Evolutionary conservation across 208 protist species (phyloP).

Genomic region (Trichomonas tenax): DNA sequence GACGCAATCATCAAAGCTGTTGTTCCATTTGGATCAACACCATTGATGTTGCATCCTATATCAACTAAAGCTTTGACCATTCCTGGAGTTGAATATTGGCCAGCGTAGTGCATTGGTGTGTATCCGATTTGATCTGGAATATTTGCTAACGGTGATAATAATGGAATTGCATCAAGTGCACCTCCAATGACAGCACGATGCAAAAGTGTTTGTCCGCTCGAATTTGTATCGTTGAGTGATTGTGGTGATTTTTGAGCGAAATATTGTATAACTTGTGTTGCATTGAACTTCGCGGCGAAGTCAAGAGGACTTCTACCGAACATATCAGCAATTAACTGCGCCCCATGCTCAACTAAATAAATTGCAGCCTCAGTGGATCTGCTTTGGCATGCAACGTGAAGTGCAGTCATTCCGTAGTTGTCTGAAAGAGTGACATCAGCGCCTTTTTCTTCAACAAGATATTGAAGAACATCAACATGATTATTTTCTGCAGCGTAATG

Average conservation of each 20-base stretch:
- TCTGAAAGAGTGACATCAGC: neutral
- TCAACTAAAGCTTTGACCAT: neutral
- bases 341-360: neutral
- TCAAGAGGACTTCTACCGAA: neutral
- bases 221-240: neutral
- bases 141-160: neutral
- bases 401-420: constrained; percentile 8
- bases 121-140: neutral
- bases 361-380: neutral
- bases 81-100: neutral
- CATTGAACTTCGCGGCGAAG: neutral
- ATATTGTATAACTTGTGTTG: neutral
- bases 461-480: neutral
- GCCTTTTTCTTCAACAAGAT: neutral
- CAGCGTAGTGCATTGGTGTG: neutral
- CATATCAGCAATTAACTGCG: neutral
- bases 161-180: neutral
- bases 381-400: neutral
- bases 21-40: neutral
- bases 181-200: neutral
- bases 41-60: neutral
- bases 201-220: neutral
- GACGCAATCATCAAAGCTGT: neutral
- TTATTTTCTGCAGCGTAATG: constrained; percentile 6
- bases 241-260: neutral